Evolutionary conservation across 768 basidiomycete species (phyloP), one percentile per base, ranked within the genome.

Genomic region (Lactarius pseudohatsudake): DNA sequence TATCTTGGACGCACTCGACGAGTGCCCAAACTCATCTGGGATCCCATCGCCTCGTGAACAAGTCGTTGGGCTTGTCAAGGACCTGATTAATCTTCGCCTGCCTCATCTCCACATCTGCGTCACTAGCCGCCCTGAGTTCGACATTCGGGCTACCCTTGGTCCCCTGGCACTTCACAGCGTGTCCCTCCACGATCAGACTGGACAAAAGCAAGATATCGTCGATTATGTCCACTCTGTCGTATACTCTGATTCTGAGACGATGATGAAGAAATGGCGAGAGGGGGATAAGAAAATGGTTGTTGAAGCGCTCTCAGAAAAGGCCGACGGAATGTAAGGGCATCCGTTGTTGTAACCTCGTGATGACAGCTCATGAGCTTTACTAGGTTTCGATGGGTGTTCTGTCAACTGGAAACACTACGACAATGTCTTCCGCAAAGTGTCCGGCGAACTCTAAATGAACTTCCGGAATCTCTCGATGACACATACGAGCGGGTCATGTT

Each of bases 261-360:
- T 34, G 34, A 22, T 47, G 47, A 47, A 47, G n/a, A 47, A 9
- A 3, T 47, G 47, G 47, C n/a, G 47, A 47, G 47, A 47, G n/a
- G 47, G 4, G n/a, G 47, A 47, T 9, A 47, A 47, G n/a, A 47
- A 47, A 22, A 22, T 47, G n/a, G 47, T 47, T 22, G n/a, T 22
- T 4, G 47, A n/a, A 2, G 4, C n/a, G 11, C 47, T 47, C 10
- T n/a, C 47, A 4, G 47, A 47, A 47, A 47, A 47, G 47, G 47
- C 47, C 11, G 47, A 47, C 4, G 47, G 47, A 47, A 47, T 47
- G 47, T 47, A 47, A 47, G 47, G 10, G 3, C n/a, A 4, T 3
- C 4, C 4, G 13, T 11, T 18, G 2, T 7, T 3, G 0, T 7
- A 15, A 15, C 5, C 0, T 43, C 16, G 18, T 7, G 1, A 6